Base-by-base conservation (phyloP, 306 rosid species). In the apple (Malus domestica) region DNA sequence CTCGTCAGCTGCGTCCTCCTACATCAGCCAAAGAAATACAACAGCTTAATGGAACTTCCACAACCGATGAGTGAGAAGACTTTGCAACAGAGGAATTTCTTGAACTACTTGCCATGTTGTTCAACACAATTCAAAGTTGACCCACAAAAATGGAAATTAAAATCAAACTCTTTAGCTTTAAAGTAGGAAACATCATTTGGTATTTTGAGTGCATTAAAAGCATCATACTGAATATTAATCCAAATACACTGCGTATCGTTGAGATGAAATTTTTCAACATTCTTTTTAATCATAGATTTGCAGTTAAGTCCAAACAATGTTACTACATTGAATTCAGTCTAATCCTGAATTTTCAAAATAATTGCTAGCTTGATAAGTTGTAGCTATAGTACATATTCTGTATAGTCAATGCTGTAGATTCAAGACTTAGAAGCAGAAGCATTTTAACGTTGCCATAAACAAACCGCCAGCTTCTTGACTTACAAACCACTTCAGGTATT, bases 1-100 rank as follows among this genome's bases (percentile, higher is more conserved):
- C 72, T 88, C 90, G 49, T 63, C 89, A 1, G 92, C 83, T 40
- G 83, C 87, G 61, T 89, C 97, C 84, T 92, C 96, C 98, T 95
- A 72, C 67, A 66, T 79, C 51, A 79, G n/a, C 35, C n/a, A n/a
- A 68, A n/a, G 51, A 77, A 69, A 15, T 2, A 45, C 6, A 27
- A 32, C 67, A 81, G 67, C 27, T 61, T 16, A 12, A 10, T 70
- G 14, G 30, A 71, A 18, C 54, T 44, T 70, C 44, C 18, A 46
- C 1, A 19, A 23, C 13, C 4, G 12, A 6, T 3, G 3, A 29
- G 45, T 32, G 14, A 54, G 61, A 54, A 19, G 32, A 70, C 5
- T 3, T 32, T 0, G 68, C 33, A 64, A 64, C 25, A 33, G 38
- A 70, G 49, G 6, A 22, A 8, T 15, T 33, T 57, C 68, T 64